phyloP scores from a whole-genome alignment of 108 stramenopile species.

The Cyclostephanos invisitatus region DNA sequence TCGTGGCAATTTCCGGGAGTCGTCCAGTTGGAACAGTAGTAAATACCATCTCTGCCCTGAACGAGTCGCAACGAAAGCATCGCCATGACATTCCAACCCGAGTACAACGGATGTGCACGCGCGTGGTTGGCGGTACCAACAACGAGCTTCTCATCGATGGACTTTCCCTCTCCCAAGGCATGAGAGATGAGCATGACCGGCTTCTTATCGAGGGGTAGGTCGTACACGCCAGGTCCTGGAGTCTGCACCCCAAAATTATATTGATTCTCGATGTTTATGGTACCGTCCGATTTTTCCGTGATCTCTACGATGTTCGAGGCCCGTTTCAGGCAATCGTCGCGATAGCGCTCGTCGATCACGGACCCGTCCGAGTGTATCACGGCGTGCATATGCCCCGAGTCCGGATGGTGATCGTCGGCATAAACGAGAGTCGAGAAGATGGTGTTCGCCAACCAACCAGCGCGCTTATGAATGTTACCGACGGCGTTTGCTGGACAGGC shows the following conservation, averaged over 20 bases:
- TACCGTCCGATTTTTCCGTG: slow-evolving; percentile 46
- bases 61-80: slow-evolving; percentile 53
- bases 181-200: slow-evolving; percentile 68
- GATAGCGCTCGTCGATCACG: slow-evolving; percentile 48
- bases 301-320: slow-evolving; percentile 61
- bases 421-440: slow-evolving; percentile 53
- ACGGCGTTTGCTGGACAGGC: slow-evolving; percentile 58
- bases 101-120: slow-evolving; percentile 60
- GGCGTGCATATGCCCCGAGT: slow-evolving; percentile 63
- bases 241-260: slow-evolving; percentile 66
- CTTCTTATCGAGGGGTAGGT: slow-evolving; percentile 55
- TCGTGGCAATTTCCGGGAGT: slow-evolving; percentile 67
- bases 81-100: slow-evolving; percentile 65
- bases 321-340: slow-evolving; percentile 51
- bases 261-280: slow-evolving; percentile 63
- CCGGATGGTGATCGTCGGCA: slow-evolving; percentile 61
- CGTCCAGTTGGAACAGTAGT: slow-evolving; percentile 67
- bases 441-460: slow-evolving; percentile 48
- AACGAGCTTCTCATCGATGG: slow-evolving; percentile 47
- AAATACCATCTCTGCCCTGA: slow-evolving; percentile 55
- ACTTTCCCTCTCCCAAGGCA: slow-evolving; percentile 56
- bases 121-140: slow-evolving; percentile 59
- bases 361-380: slow-evolving; percentile 57
- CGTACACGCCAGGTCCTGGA: slow-evolving; percentile 58
- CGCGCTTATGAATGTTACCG: slow-evolving; percentile 50